Base-by-base conservation (phyloP, 2,329 filamentous ascomycete genomes). In the Didymella pomorum region DNA sequence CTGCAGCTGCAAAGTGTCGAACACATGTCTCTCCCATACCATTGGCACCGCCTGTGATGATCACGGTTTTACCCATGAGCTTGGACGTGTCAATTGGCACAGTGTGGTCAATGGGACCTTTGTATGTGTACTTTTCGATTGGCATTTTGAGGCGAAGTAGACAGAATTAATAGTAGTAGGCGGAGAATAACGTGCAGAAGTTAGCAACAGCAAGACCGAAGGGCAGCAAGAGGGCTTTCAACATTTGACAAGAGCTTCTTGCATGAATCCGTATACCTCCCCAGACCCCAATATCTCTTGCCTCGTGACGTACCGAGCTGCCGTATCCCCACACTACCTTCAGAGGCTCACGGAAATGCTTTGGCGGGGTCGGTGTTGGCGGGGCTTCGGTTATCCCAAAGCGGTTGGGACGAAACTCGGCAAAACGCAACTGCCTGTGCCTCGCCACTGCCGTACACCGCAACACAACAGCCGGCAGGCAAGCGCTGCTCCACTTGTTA, bases 21-120 rank as follows among this genome's bases (percentile, higher is more conserved):
- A 74, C 68, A 45, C 69, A 69, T 31, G 68, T 69, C 46, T 76
- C 72, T 29, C 75, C 75, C 47, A 78, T 72, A 21, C 75, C 76
- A 62, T 72, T 76, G 25, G 74, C 80, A 11, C 81, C 81, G n/a
- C 81, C 80, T 1, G 81, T 83, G 16, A 83, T 76, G 21, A 83
- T 75, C 23, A 82, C 79, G 0, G 78, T 80, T 62, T 82, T 83
- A 44, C 41, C 31, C 14, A 16, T 16, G 14, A 35, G 31, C 16
- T 35, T 35, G 31, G 31, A 35, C 31, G 31, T 35, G 31, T 35
- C 31, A 8, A 35, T 7, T 14, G 31, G 31, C 4, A 35, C 31
- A 35, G 31, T 35, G 16, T 35, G 31, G 31, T 35, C 31, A n/a
- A 35, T n/a, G 31, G 31, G 31, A 35, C 31, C 31, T 35, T 35